Evolutionary conservation across 257 asterid species (phyloP).

Genomic region (Penstemon barbatus): DNA sequence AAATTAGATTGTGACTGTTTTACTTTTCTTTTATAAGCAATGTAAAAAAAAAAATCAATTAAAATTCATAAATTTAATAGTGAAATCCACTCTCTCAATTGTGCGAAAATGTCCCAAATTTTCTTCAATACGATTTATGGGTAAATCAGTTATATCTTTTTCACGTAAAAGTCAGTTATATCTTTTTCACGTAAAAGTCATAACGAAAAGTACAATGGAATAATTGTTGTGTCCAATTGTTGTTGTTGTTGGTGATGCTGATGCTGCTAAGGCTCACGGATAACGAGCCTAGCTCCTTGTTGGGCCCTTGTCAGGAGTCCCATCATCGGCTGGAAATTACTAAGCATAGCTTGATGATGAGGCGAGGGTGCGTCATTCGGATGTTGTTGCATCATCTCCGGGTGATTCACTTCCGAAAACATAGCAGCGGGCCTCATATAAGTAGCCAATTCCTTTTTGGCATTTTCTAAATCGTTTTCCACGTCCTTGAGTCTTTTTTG

Average conservation of each 20-base stretch:
- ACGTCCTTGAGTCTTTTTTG: constrained; percentile 59
- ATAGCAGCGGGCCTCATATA: constrained; percentile 61
- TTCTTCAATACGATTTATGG: too few relatives aligned
- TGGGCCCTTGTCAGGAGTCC: constrained; percentile 47
- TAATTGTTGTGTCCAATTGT: constrained; percentile 38
- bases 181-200: too few relatives aligned
- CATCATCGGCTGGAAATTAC: constrained; percentile 47
- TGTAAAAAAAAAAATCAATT: too few relatives aligned
- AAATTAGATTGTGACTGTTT: too few relatives aligned
- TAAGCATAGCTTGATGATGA: constrained; percentile 40
- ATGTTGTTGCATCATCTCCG: constrained; percentile 42
- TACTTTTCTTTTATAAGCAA: too few relatives aligned
- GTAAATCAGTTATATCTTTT: too few relatives aligned
- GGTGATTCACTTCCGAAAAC: constrained; percentile 45
- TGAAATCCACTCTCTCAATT: too few relatives aligned
- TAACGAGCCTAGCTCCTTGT: constrained; percentile 42
- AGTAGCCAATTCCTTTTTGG: constrained; percentile 54
- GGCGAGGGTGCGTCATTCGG: constrained; percentile 33
- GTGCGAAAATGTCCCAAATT: too few relatives aligned
- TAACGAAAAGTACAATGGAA: neutral
- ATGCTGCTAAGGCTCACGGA: constrained; percentile 45
- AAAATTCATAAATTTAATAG: too few relatives aligned
- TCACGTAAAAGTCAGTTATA: too few relatives aligned
- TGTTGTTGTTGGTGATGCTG: too few relatives aligned
- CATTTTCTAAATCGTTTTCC: constrained; percentile 49